Evolutionary conservation across 805 yeast species (phyloP).

Genomic region (Vanderwaltozyma tropicalis): DNA sequence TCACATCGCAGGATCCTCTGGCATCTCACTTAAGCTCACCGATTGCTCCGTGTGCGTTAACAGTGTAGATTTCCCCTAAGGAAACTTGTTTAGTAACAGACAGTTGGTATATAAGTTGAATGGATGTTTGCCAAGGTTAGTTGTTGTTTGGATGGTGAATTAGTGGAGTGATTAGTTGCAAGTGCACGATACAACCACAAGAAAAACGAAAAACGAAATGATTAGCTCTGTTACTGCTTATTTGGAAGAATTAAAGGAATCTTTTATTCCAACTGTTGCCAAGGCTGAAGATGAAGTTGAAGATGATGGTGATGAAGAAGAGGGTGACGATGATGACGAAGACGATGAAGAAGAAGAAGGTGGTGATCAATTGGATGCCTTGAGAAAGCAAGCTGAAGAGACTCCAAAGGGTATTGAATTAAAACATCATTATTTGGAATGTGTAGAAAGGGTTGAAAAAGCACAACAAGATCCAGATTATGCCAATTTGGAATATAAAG

Average conservation of each 20-base stretch:
- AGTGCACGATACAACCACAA: too few relatives aligned
- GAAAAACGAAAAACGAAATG: too few relatives aligned
- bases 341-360: slow-evolving; percentile 65
- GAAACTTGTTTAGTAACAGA: too few relatives aligned
- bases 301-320: slow-evolving; percentile 28
- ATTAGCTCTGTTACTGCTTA: slow-evolving; percentile 27
- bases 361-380: slow-evolving; percentile 55
- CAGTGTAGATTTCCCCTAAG: too few relatives aligned
- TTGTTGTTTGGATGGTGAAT: too few relatives aligned
- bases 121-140: too few relatives aligned
- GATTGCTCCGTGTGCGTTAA: too few relatives aligned
- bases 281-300: slow-evolving; percentile 51
- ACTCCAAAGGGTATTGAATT: slow-evolving; percentile 58
- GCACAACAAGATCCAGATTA: slow-evolving; percentile 79
- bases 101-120: too few relatives aligned
- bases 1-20: too few relatives aligned
- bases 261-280: slow-evolving; percentile 68
- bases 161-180: too few relatives aligned
- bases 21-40: too few relatives aligned
- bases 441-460: slow-evolving; percentile 88
- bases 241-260: slow-evolving; percentile 62
- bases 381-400: slow-evolving; percentile 60
- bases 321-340: slow-evolving; percentile 44
- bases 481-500: slow-evolving; percentile 72
- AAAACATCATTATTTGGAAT: slow-evolving; percentile 86